phyloP scores from a whole-genome alignment of 2,329 filamentous ascomycete species.

The Metarhizium guizhouense region DNA sequence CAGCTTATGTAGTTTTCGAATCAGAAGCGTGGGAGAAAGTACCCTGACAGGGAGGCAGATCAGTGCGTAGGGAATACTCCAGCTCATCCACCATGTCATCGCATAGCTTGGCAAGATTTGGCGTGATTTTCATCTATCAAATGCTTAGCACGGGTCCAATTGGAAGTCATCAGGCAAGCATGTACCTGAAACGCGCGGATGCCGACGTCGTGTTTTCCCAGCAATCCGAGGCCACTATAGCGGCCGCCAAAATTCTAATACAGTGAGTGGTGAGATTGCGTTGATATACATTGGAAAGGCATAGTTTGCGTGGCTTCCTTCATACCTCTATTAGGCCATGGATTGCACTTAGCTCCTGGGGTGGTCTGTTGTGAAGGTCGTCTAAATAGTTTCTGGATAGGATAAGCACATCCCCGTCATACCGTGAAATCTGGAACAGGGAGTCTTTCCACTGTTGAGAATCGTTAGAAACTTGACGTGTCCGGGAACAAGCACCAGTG shows the following conservation, averaged over 20 bases:
- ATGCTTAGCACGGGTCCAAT: background rate
- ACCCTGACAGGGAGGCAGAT: constrained; percentile 7
- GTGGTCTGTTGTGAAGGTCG: constrained; percentile 7
- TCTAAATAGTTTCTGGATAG: constrained; percentile 6
- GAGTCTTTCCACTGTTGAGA: constrained; percentile 5
- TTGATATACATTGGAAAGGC: background rate
- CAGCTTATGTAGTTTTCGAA: background rate
- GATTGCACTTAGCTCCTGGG: constrained; percentile 5
- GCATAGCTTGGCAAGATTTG: constrained; percentile 4
- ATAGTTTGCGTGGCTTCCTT: background rate
- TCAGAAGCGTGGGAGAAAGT: background rate
- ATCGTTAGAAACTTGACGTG: background rate
- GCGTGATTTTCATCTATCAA: constrained; percentile 6
- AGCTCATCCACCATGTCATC: constrained; percentile 8
- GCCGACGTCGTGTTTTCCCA: constrained; percentile 6
- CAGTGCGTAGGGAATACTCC: constrained; percentile 1
- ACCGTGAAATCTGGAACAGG: constrained; percentile 6
- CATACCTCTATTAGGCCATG: constrained; percentile 6
- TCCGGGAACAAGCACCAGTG: background rate
- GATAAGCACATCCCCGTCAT: constrained; percentile 7
- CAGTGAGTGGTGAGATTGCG: background rate
- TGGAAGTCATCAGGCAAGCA: background rate
- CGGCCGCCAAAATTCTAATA: constrained; percentile 8
- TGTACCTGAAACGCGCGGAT: constrained; percentile 7
- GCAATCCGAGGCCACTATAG: constrained; percentile 7